phyloP scores from a whole-genome alignment of 2,329 filamentous ascomycete species.

The Mycocentrospora acerina region DNA sequence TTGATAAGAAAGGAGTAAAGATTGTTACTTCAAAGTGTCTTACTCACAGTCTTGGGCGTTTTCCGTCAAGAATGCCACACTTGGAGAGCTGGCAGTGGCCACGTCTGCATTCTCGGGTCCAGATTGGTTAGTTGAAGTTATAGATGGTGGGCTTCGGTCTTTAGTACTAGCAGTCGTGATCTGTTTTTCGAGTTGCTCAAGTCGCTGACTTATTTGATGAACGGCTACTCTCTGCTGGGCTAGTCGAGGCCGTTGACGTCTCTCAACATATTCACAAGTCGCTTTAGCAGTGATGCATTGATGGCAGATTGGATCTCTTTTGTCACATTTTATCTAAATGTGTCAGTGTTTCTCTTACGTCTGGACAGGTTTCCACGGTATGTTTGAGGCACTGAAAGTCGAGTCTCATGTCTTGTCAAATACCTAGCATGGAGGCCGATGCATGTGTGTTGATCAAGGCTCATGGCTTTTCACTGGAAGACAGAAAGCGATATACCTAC shows the following conservation, averaged over 20 bases:
- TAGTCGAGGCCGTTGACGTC: constrained; percentile 26
- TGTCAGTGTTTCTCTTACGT: too few species aligned
- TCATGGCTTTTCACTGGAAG: too few species aligned
- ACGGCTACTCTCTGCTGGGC: constrained; percentile 24
- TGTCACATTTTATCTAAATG: constrained; percentile 35
- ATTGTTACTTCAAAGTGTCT: too few species aligned
- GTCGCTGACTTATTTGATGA: constrained; percentile 20
- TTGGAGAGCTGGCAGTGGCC: not conserved
- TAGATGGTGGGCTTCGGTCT: constrained; percentile 5
- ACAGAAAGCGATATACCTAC: constrained; percentile 1
- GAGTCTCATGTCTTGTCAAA: too few species aligned
- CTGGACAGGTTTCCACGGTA: not conserved
- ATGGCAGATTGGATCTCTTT: constrained; percentile 23
- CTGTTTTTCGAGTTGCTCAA: constrained; percentile 30
- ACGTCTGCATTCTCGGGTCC: not conserved
- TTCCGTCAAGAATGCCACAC: not conserved
- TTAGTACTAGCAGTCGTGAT: constrained; percentile 4
- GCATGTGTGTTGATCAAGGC: too few species aligned
- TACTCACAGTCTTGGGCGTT: not conserved
- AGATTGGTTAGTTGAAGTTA: not conserved
- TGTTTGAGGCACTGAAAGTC: not conserved
- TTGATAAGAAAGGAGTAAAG: too few species aligned
- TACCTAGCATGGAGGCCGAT: too few species aligned
- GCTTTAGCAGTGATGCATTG: constrained; percentile 26
- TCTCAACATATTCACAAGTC: constrained; percentile 31